These are phyloP conservation scores for Serendipita vermifera DNA, from an alignment of 768 basidiomycete species.

Conservation along the genomic window DNA sequence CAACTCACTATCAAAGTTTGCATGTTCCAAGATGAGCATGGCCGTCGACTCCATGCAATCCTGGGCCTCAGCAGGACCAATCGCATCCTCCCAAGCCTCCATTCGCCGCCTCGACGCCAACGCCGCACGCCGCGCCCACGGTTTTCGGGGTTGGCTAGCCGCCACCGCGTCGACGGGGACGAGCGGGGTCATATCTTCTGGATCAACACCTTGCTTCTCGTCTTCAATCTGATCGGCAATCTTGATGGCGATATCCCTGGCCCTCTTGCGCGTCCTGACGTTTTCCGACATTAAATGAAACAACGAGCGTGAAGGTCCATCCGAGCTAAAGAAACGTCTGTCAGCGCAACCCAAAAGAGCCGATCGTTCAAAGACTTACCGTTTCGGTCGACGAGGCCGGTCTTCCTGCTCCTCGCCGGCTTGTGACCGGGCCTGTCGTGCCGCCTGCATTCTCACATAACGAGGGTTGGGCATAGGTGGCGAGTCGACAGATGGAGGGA, in stretches of 20 bases:
- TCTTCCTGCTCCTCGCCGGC: too few relatives aligned
- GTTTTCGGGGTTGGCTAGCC: not conserved
- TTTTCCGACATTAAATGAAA: conserved; percentile 6
- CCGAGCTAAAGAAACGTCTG: too few relatives aligned
- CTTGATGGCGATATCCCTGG: conserved; percentile 7
- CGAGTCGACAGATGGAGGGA: conserved; percentile 31
- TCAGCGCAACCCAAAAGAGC: too few relatives aligned
- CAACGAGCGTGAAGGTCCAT: too few relatives aligned
- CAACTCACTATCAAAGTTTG: conserved; percentile 76
- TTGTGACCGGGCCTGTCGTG: too few relatives aligned
- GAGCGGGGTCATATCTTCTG: not conserved
- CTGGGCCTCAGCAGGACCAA: conserved; percentile 46
- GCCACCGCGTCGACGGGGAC: not conserved
- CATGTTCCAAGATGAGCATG: conserved; percentile 71
- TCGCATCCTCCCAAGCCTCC: conserved; percentile 29
- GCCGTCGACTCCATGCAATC: conserved; percentile 62
- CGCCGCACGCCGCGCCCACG: not conserved
- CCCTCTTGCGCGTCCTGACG: not conserved
- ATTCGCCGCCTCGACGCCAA: conserved; percentile 37
- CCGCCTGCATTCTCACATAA: too few relatives aligned
- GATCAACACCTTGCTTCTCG: conserved; percentile 6
- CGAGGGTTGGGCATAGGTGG: not conserved
- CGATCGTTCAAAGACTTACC: too few relatives aligned
- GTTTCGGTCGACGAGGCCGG: too few relatives aligned
- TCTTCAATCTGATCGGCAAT: conserved; percentile 9